Base-by-base conservation (phyloP, 129 eudicot genomes). In the Pulicaria dysenterica region DNA sequence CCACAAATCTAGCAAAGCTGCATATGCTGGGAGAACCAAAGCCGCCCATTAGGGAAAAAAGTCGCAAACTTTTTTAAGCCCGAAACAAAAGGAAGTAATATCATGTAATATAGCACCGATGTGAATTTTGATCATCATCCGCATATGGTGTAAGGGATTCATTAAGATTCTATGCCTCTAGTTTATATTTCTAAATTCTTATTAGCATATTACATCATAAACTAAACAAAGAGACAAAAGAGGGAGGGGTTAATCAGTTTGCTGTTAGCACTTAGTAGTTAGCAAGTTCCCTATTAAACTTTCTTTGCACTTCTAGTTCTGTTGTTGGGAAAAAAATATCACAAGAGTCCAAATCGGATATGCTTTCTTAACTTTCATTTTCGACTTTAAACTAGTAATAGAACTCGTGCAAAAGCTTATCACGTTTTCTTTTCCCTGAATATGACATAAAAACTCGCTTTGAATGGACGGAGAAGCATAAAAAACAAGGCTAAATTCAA, bases 351-450 rank as follows among this genome's bases (percentile, higher is more conserved):
- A 78, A 70, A 53, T 5, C 36, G 63, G 71, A 16, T 31, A 53
- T 8, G 46, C 59, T 34, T 14, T 70, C 77, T 34, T 38, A 43
- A 54, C 73, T 70, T 63, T 78, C 67, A 54, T 15, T 70, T 54
- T 78, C 73, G 45, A 44, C 82, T 78, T 78, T 78, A 54, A 31
- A 53, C 62, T 71, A 14, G 65, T 51, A 61, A 41, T 37, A 37
- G 44, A 70, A 61, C 66, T 61, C 17, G 64, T 70, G 66, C 50
- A 62, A 62, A 78, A 78, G 77, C 76, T 62, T 78, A 78, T 70
- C 73, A 3, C 17, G 51, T 62, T 70, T 49, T 70, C 72, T 77
- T 77, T 77, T 70, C 82, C 42, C 1, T 42, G 77, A 77, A 71
- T 77, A 62, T 8, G 73, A 63, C 77, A 78, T 78, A 62, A 41